These are phyloP conservation scores for Phaeodactylum tricornutum DNA, from an alignment of 108 stramenopile species.

Conservation along the genomic window DNA sequence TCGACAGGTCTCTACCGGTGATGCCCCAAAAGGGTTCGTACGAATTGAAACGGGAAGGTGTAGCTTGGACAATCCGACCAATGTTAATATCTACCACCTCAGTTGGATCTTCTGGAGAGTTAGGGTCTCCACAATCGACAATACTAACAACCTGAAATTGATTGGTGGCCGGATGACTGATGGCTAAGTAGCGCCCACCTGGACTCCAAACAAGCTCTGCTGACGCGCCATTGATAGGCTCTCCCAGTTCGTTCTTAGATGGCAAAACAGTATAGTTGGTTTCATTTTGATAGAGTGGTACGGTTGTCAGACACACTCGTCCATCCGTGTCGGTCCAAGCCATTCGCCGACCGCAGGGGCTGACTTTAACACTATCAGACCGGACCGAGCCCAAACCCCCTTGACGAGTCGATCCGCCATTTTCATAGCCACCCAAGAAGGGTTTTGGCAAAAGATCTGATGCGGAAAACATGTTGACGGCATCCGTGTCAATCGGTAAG, in stretches of 20 bases:
- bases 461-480: slow-evolving; percentile 9
- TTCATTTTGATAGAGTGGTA: slow-evolving; percentile 29
- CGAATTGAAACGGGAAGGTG: slow-evolving; percentile 50
- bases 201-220: slow-evolving; percentile 29
- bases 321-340: slow-evolving; percentile 61
- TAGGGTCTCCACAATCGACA: slow-evolving; percentile 48
- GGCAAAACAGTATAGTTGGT: slow-evolving; percentile 24
- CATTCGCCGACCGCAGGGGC: slow-evolving; percentile 57
- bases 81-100: slow-evolving; percentile 28
- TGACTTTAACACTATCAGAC: slow-evolving; percentile 26
- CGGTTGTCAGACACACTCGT: slow-evolving; percentile 40
- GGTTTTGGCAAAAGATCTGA: slow-evolving; percentile 42
- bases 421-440: slow-evolving; percentile 50
- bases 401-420: slow-evolving; percentile 39
- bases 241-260: slow-evolving; percentile 37
- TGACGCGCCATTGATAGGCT: slow-evolving; percentile 41
- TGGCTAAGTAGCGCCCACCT: slow-evolving; percentile 51
- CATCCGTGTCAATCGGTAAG: slow-evolving; percentile 31
- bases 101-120: slow-evolving; percentile 3
- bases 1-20: too few relatives aligned
- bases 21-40: slow-evolving; percentile 36
- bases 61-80: slow-evolving; percentile 61
- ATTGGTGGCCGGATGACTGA: slow-evolving; percentile 49
- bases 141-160: slow-evolving; percentile 56
- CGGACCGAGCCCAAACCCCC: slow-evolving; percentile 57